These are phyloP conservation scores for Ottelia alismoides DNA, from an alignment of 106 monocot species.

Conservation along the genomic window DNA sequence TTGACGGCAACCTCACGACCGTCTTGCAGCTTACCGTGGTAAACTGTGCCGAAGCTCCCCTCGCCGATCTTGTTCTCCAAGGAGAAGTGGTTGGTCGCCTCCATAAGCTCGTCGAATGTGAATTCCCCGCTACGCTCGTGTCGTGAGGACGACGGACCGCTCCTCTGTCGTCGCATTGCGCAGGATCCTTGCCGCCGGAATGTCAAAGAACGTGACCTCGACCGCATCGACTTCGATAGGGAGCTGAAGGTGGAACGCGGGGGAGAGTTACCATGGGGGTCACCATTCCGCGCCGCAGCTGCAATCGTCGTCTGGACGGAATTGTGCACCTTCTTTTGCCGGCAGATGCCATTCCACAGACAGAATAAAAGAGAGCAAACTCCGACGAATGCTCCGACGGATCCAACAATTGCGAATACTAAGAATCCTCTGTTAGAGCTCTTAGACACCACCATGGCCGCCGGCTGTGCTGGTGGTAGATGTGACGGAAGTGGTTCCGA, in stretches of 20 bases:
- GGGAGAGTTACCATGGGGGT: background rate
- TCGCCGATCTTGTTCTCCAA: constrained; percentile 43
- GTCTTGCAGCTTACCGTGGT: constrained; percentile 55
- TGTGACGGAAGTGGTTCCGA: background rate
- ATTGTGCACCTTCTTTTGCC: constrained; percentile 58
- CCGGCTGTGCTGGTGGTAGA: constrained; percentile 9
- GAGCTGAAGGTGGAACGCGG: constrained; percentile 16
- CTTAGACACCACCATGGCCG: constrained; percentile 1
- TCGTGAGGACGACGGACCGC: constrained; percentile 59
- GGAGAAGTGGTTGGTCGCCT: constrained; percentile 57
- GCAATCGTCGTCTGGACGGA: constrained; percentile 52
- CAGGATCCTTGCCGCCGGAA: constrained; percentile 44
- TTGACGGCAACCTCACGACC: constrained; percentile 88
- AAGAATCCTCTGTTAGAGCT: constrained; percentile 19
- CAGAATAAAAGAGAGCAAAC: constrained; percentile 36
- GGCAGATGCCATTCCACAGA: constrained; percentile 22
- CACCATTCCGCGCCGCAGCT: background rate
- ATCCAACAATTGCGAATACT: constrained; percentile 43
- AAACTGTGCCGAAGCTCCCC: constrained; percentile 82
- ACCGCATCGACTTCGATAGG: constrained; percentile 18
- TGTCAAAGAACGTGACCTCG: constrained; percentile 18
- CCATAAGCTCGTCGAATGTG: constrained; percentile 38
- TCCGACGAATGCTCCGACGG: constrained; percentile 40
- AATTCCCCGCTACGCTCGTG: constrained; percentile 48
- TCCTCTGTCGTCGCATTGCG: constrained; percentile 55